Base-by-base conservation (phyloP, 139 green algal genomes). In the Chlorella sp. region DNA sequence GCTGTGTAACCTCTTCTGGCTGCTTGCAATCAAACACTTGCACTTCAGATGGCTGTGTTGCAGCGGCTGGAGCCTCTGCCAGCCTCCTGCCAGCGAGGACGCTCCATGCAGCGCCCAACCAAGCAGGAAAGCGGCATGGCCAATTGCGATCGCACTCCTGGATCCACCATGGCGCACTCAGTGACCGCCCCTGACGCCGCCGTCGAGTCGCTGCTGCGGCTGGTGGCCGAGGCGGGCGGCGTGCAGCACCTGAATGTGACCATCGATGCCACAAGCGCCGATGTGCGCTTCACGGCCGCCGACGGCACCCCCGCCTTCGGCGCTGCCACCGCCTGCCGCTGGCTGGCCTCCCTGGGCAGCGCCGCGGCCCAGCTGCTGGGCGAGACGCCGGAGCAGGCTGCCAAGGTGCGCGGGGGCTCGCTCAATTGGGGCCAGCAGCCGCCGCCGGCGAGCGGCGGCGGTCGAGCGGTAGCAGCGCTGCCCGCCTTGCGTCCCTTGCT, bases 291-390 rank as follows among this genome's bases (percentile, higher is more conserved):
- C 24, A 46, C 20, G 13, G 68, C 48, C 13, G 40, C 54, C 24
- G 77, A 75, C 11, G 80, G 85, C 41, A 68, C 17, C 26, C 28
- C 41, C 40, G 81, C 75, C n/a, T 82, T 65, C 48, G 86, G 86
- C 48, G 34, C 32, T 8, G 81, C 81, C 56, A 86, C 87, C 8
- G 82, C 86, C 44, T 85, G 77, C 68, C 54, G 73, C 7, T 70
- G 73, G 48, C 69, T 91, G 36, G 87, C 87, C 6, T 64, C 46
- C 34, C 40, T 64, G 40, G 28, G 85, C 28, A 28, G 74, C n/a
- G 32, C n/a, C 4, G 72, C 79, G 17, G 43, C 43, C 28, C 65
- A 87, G n/a, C 46, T 91, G 40, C 58, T 91, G 73, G 87, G 87
- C 26, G 34, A 44, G 17, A 80, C 44, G 32, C 32, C 85, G 34